Base-by-base conservation (phyloP, 2,329 filamentous ascomycete species). In the Phialophora expanda region DNA sequence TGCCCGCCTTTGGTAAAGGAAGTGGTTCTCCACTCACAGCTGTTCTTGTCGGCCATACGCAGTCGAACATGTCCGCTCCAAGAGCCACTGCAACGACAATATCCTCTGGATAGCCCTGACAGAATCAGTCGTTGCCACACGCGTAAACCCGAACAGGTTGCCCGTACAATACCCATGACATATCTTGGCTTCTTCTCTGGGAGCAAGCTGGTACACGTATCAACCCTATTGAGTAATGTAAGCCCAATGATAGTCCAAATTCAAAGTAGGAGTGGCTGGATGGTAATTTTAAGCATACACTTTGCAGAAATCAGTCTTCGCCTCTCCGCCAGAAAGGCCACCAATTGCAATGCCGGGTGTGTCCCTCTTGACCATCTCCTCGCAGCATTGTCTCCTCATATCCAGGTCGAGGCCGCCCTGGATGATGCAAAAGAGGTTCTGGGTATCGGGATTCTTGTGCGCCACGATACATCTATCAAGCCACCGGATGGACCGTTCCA, bases 21-120 rank as follows among this genome's bases (percentile, higher is more conserved):
- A 51, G 7, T 17, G 14, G 56, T 56, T 11, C 9, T 17, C 28
- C n/a, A 50, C 83, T 75, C 79, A 87, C 85, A 7, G 95, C 95
- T 41, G 95, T 99, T 61, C 95, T 85, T 4, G 95, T 98, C 1
- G 95, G 96, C 95, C 95, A 99, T 6, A 99, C 95, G 75, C 96
- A 99, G 79, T 99, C 95, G 76, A 99, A 99, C 95, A 99, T 99
- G 79, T 99, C 95, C 56, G 95, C 95, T 3, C 95, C 95, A 0
- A 99, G 84, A 1, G 95, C 95, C 3, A 97, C 89, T 61, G 92
- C 96, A 46, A 99, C 93, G 1, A 99, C 87, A 63, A 99, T 83
- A 75, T 99, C 95, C 80, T 98, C 95, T 1, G 95, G 95, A 77
- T 97, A 99, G 12, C 95, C 93, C 84, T 86, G 55, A 24, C n/a